Evolutionary conservation across 495 filamentous ascomycete species (phyloP).

Genomic region (Penicillium coffeae): DNA sequence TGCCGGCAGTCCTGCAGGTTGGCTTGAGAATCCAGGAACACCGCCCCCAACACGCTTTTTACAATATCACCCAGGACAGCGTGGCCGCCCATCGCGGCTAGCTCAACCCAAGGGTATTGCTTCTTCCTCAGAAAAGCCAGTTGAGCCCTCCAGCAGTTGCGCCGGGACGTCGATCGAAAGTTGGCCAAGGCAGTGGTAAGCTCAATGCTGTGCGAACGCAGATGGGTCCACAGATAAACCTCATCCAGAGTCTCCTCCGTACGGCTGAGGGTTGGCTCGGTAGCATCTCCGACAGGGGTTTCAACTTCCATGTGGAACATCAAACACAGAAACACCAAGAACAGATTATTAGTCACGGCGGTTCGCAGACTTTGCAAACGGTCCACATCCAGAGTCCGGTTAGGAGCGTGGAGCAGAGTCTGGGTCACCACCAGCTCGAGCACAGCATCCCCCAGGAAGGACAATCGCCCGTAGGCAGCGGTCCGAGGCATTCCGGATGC

Average conservation of each 20-base stretch:
- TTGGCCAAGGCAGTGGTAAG: too few relatives aligned
- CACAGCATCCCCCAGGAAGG: slow-evolving; percentile 74
- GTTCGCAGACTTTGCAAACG: neutral
- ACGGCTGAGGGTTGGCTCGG: slow-evolving; percentile 12
- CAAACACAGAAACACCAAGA: slow-evolving; percentile 56
- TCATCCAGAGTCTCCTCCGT: slow-evolving; percentile 5
- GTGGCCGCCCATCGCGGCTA: slow-evolving; percentile 60
- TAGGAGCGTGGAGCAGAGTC: neutral
- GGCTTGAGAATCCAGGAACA: slow-evolving; percentile 84
- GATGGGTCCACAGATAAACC: slow-evolving; percentile 61
- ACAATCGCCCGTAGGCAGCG: slow-evolving; percentile 82
- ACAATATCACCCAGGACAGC: slow-evolving; percentile 88
- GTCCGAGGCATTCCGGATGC: slow-evolving; percentile 51
- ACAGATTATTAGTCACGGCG: neutral
- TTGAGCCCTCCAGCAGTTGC: slow-evolving; percentile 41
- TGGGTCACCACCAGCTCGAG: neutral
- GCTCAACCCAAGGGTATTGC: slow-evolving; percentile 70
- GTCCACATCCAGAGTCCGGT: too few relatives aligned
- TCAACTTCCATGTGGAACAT: slow-evolving; percentile 45
- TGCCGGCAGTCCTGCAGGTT: too few relatives aligned
- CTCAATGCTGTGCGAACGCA: too few relatives aligned
- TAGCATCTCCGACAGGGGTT: slow-evolving; percentile 50
- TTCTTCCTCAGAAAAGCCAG: slow-evolving; percentile 52
- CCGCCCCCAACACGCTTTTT: slow-evolving; percentile 76
- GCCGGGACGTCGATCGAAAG: slow-evolving; percentile 48